Base-by-base conservation (phyloP, 2,329 filamentous ascomycete genomes). In the Coniochaeta hoffmannii region DNA sequence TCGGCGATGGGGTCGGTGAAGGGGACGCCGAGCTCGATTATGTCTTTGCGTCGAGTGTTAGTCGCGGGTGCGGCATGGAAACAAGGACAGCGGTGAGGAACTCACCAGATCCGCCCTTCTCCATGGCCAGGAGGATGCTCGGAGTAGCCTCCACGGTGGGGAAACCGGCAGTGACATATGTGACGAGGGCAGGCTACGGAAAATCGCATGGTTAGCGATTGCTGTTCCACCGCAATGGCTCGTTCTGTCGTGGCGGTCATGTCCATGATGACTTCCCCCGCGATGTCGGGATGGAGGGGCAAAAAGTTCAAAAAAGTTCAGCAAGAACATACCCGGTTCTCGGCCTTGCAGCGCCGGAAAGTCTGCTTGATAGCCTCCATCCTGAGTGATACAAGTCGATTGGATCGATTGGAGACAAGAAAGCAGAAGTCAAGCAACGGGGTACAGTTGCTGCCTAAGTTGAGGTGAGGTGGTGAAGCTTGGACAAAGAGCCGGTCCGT, bases 1-100 rank as follows among this genome's bases (percentile, higher is more conserved):
- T 99, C 94, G 63, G 93, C 94, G 72, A 97, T 97, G 57, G 94
- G 94, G 71, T 99, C 94, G 66, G 93, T 97, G 76, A 99, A 99
- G 53, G 94, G 94, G 56, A 96, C 86, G 60, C 93, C 94, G 63
- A 99, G 85, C 73, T 99, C 94, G 66, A 99, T 95, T 58, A 99
- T 78, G 71, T 99, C 94, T 90, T 63, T 6, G 53, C 5, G 38
- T n/a, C 14, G 50, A 22, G 34, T 7, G 19, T 26, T 53, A 50
- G 17, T 53, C 49, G 46, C 15, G 54, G 57, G 31, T 17, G 24
- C 4, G 14, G 46, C 44, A 26, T 50, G 10, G 15, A 8, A n/a
- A 22, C n/a, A 6, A 6, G n/a, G 36, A 19, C 4, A 50, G n/a
- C 15, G 24, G 44, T 6, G 53, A 5, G 14, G 49, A 34, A 52